Conservation (phyloP, 2,329 filamentous ascomycete genomes). For the Drechmeria coniospora region DNA sequence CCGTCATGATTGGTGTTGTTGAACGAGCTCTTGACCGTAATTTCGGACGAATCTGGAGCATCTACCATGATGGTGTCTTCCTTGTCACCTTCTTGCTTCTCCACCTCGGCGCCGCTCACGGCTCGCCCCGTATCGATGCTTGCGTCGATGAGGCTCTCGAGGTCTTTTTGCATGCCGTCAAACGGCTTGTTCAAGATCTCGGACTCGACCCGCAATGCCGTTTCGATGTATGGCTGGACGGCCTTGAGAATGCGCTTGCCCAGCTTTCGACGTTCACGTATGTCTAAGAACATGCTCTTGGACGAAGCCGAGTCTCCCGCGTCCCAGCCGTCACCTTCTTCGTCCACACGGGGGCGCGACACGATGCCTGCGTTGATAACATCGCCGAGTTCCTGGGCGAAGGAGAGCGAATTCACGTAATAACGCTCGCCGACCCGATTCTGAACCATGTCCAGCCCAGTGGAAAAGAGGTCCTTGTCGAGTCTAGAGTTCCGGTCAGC, state of each 20-base stretch:
- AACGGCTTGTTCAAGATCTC: conserved; percentile 57
- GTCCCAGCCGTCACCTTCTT: conserved; percentile 15
- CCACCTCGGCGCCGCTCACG: conserved; percentile 20
- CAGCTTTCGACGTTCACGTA: conserved; percentile 69
- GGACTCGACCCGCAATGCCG: conserved; percentile 65
- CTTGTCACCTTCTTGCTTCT: conserved; percentile 18
- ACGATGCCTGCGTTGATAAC: conserved; percentile 38
- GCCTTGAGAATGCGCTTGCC: conserved; percentile 80
- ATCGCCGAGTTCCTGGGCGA: conserved; percentile 40
- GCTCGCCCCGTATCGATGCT: conserved; percentile 42
- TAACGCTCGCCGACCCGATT: conserved; percentile 36
- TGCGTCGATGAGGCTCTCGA: conserved; percentile 58
- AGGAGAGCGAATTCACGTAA: conserved; percentile 42
- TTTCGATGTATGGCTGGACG: conserved; percentile 62
- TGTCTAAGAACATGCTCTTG: conserved; percentile 45
- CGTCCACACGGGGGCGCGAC: conserved; percentile 16
- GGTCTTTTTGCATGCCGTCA: conserved; percentile 54
- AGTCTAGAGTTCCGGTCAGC: conserved; percentile 34
- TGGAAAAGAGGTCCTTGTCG: conserved; percentile 46
- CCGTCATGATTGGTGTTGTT: conserved; percentile 12
- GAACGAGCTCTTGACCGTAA: conserved; percentile 25
- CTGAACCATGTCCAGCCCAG: conserved; percentile 33
- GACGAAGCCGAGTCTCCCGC: conserved; percentile 31
- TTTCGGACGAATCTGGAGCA: conserved; percentile 27
- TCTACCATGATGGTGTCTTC: conserved; percentile 38